Evolutionary conservation across 1,284 basidiomycete genomes (phyloP).

Genomic region (Boletus smithii): DNA sequence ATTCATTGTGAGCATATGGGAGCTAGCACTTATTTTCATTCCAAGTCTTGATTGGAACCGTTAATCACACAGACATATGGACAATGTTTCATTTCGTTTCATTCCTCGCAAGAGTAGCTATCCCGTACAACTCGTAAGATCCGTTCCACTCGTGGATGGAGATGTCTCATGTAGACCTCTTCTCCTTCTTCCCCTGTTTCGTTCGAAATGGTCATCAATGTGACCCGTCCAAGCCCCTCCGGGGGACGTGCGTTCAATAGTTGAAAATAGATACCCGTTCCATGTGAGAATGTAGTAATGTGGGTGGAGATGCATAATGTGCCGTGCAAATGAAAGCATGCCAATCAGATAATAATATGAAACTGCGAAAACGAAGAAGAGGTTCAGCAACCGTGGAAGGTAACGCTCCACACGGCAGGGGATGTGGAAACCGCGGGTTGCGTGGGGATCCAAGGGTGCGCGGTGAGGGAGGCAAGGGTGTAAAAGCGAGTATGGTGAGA

Average conservation of each 20-base stretch:
- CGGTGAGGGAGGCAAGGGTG: conserved; percentile 8
- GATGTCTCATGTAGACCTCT: conserved; percentile 15
- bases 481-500: conserved; percentile 15
- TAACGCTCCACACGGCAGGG: neutral
- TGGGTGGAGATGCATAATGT: conserved; percentile 31
- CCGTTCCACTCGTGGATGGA: conserved; percentile 19
- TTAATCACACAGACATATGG: neutral
- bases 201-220: conserved; percentile 9
- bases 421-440: conserved; percentile 14
- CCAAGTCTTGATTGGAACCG: too few species aligned
- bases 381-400: conserved; percentile 6
- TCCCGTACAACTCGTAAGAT: conserved; percentile 25
- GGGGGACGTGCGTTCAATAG: conserved; percentile 25
- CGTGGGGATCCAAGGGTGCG: conserved; percentile 23
- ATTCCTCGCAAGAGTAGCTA: conserved; percentile 22
- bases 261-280: conserved; percentile 35
- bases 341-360: conserved; percentile 33
- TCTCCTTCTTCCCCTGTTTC: conserved; percentile 10
- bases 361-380: conserved; percentile 13
- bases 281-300: conserved; percentile 25
- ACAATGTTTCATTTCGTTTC: conserved; percentile 27
- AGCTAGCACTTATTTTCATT: too few species aligned
- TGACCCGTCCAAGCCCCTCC: conserved; percentile 25
- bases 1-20: too few species aligned
- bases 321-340: conserved; percentile 21